Evolutionary conservation across 108 stramenopile species (phyloP).

Genomic region (Stephanodiscus minutulus): DNA sequence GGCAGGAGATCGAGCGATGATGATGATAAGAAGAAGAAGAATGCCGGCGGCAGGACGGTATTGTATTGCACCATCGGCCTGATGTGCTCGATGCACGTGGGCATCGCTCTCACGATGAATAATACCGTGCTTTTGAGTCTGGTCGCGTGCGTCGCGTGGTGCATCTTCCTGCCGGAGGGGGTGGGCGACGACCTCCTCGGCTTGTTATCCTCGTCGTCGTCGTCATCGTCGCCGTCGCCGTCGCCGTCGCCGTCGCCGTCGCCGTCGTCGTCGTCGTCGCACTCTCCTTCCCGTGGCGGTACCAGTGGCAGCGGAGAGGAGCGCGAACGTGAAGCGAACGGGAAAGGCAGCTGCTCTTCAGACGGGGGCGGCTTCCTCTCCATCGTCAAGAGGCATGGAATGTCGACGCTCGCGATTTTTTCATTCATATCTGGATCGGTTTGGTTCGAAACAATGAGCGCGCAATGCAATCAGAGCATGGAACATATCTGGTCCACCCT

Average conservation of each 20-base stretch:
- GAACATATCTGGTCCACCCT: conserved; percentile 75
- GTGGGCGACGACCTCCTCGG: conserved; percentile 21
- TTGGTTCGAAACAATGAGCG: conserved; percentile 77
- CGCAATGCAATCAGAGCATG: conserved; percentile 65
- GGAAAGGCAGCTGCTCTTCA: not conserved
- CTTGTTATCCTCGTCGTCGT: not conserved
- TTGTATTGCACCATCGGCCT: conserved; percentile 48
- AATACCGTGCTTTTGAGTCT: conserved; percentile 79
- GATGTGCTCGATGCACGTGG: conserved; percentile 74
- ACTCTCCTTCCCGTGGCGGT: too few species aligned
- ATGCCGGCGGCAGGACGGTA: not conserved
- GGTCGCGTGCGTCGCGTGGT: conserved; percentile 77
- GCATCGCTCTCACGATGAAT: conserved; percentile 74
- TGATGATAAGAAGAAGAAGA: too few species aligned
- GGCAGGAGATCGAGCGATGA: too few species aligned
- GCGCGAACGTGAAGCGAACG: not conserved
- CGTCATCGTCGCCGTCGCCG: not conserved
- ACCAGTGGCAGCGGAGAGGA: too few species aligned
- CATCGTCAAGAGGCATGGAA: conserved; percentile 4
- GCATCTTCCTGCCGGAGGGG: conserved; percentile 66
- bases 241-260: not conserved
- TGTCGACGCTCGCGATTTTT: conserved; percentile 46
- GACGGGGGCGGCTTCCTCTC: not conserved
- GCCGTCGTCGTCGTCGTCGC: too few species aligned
- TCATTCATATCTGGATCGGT: conserved; percentile 63